Evolutionary conservation across 768 basidiomycete genomes (phyloP), one percentile per base, ranked within the genome.

Genomic region (Amanita phalloides): DNA sequence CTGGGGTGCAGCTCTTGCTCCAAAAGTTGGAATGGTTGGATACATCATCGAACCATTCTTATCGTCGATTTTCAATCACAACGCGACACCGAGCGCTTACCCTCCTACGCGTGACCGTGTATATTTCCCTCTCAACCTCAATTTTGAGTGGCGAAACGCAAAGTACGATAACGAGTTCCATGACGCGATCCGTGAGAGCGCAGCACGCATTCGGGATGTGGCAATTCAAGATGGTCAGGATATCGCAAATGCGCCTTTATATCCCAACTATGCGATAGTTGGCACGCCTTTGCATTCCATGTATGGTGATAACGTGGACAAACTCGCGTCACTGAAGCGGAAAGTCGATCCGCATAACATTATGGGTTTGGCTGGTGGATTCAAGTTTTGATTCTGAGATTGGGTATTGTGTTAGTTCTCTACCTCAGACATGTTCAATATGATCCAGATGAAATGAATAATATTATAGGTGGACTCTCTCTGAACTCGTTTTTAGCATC

Each of bases 361-460:
- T 46, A 80, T 81, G 76, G 68, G 66, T 21, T 68, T 77, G 10
- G 67, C 76, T 10, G 77, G 77, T 10, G 79, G 78, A 14, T 79
- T 69, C 62, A 77, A 76, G 63, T 59, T 72, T 28, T 65, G 55
- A 65, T 11, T 14, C 8, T 21, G 20, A 3, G 30, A 39, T 39
- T 39, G 32, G 32, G 8, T 14, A n/a, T 8, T 3, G 36, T 37
- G n/a, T 7, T n/a, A 37, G 13, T 30, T 30, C 28, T 1, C 28
- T 30, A 30, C 7, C 28, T 30, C 17, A 6, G 26, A 28, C 26
- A 7, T 28, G 26, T 28, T 6, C 26, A 28, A 28, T 28, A 7
- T 28, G 6, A 28, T 28, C 25, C 25, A 25, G 25, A 25, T 25
- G 25, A 25, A 25, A 25, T 25, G 25, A 25, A 4, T 25, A 25